Evolutionary conservation across 495 filamentous ascomycete genomes (phyloP), one percentile per base, ranked within the genome.

Genomic region (Penicillium simplicissimum): DNA sequence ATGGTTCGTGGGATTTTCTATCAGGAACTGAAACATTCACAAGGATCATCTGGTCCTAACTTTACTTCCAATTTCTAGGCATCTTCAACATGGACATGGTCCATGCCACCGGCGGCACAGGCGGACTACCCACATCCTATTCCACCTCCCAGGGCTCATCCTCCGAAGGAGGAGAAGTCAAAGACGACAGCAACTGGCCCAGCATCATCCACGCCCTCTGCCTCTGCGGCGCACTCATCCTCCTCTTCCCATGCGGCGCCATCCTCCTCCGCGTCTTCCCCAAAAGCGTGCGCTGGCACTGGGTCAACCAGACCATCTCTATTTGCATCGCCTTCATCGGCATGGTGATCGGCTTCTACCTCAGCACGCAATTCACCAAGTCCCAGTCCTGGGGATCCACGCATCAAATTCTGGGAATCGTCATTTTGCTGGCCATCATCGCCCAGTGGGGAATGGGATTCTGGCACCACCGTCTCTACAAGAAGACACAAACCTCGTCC

Each of bases 401-500:
- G 2, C 87, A 89, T 65, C 87, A 89, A 62, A 72, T 87, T 55
- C 64, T 88, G 53, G 87, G 87, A 47, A 67, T 87, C 23, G 53
- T 85, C 3, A 74, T 84, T 48, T 63, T 86, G 40, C 54, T 80
- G 33, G 64, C 77, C 17, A 69, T 85, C 59, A 60, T 85, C 48
- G 61, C 68, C 25, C 81, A 86, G 67, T 77, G 81, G 45, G 60
- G 64, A 8, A 74, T 86, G n/a, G 76, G 74, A 8, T 73, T 80
- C 59, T 58, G 75, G 36, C 75, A 85, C 63, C 81, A 84, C 59
- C 73, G 74, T 34, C 66, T 78, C 49, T 85, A 75, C 72, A 79
- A 76, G 51, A 62, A 74, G 49, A 76, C 74, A 13, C 70, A 76
- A 61, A 65, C 72, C 31, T 64, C 76, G 3, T 83, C 81, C 0